Evolutionary conservation across 2,329 filamentous ascomycete genomes (phyloP), one percentile per base, ranked within the genome.

Genomic region (Diaporthe sp.): DNA sequence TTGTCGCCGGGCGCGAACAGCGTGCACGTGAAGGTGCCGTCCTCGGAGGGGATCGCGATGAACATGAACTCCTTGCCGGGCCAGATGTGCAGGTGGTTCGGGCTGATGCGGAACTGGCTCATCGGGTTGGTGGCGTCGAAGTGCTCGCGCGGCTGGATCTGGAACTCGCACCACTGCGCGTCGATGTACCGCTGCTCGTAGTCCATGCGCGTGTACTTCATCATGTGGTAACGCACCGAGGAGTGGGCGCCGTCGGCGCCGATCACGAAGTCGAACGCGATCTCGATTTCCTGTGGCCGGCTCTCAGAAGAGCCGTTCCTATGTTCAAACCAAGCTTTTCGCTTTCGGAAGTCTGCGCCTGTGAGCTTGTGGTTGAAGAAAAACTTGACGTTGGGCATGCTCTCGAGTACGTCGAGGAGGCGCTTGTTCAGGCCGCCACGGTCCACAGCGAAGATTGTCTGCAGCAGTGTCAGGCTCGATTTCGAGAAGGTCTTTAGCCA

Each of bases 21-120:
- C 0, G 97, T 99, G 83, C 95, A 97, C 0, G 96, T 98, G 82
- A 99, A 99, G 3, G 95, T 94, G 73, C 95, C 95, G 82, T 98
- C 95, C 83, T 89, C 85, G 78, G 90, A 92, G 0, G 97, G 96
- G 57, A 99, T 96, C 25, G 97, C 97, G 80, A 99, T 99, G 85
- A 99, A 99, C 97, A 99, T 98, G 80, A 97, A 96, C 55, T 96
- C 92, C 79, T 92, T 92, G 42, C 94, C 95, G 0, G 97, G 97
- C 97, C 97, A 99, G 81, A 99, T 99, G 83, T 99, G 97, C 1
- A 99, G 88, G 82, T 98, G 96, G 79, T 98, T 94, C 1, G 95
- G 95, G 0, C 95, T 97, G 78, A 98, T 97, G 64, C 89, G 88
- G 81, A 97, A 98, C 77, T 83, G 86, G 38, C 85, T 83, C 60